These are phyloP conservation scores for Schoenoplectus tabernaemontani DNA, from an alignment of 202 grass and related monocot species.

Conservation along the genomic window DNA sequence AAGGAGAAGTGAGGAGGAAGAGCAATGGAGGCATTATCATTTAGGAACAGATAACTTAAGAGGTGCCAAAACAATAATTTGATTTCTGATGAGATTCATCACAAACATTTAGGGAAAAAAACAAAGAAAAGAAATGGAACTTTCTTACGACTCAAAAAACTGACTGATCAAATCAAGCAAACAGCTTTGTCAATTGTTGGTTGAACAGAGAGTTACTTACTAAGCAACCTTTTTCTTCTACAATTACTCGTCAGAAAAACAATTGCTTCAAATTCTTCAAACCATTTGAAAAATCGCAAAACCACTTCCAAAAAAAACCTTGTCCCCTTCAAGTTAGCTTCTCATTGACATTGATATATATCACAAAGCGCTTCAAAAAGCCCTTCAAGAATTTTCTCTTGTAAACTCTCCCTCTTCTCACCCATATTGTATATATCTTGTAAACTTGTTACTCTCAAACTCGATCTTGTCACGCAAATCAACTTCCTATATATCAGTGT, in stretches of 20 bases:
- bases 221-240: slow-evolving; percentile 30
- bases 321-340: slow-evolving; percentile 71
- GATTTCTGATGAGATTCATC: neutral
- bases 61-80: neutral
- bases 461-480: slow-evolving; percentile 17
- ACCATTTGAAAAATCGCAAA: slow-evolving; percentile 46
- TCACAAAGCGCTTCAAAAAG: too few relatives aligned
- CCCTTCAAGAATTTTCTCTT: neutral
- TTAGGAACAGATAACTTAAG: neutral
- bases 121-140: neutral
- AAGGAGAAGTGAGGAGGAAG: neutral
- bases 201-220: slow-evolving; percentile 39
- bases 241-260: slow-evolving; percentile 53
- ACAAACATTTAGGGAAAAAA: neutral
- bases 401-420: neutral
- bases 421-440: slow-evolving; percentile 9
- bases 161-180: neutral
- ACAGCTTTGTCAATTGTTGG: slow-evolving; percentile 38
- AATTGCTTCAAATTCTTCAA: slow-evolving; percentile 52
- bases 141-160: neutral
- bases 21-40: neutral
- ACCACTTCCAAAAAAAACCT: slow-evolving; percentile 55
- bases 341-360: slow-evolving; percentile 44
- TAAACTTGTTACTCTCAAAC: slow-evolving; percentile 16
- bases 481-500: slow-evolving; percentile 1